Evolutionary conservation across 2,329 filamentous ascomycete species (phyloP).

Genomic region (Colletotrichum noveboracense): DNA sequence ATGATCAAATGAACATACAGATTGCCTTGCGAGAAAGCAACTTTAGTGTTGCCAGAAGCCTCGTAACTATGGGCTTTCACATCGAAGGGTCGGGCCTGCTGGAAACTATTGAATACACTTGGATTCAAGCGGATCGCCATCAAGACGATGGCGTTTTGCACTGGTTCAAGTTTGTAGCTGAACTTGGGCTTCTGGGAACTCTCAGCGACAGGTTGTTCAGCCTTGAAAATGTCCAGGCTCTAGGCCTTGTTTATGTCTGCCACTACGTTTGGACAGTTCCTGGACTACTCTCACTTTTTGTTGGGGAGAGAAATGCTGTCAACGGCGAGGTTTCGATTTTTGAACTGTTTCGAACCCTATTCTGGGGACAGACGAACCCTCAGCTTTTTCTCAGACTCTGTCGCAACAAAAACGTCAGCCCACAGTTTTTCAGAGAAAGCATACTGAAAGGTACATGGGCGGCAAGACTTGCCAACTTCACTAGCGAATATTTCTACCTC

Average conservation of each 20-base stretch:
- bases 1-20: not conserved
- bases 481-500: accelerated
- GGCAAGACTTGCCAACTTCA: accelerated
- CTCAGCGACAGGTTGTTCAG: not conserved
- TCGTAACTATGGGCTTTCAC: accelerated
- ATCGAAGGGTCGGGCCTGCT: not conserved
- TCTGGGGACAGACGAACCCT: accelerated
- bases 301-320: not conserved
- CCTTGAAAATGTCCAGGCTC: too few species aligned
- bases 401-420: not conserved
- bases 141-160: not conserved
- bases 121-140: too few species aligned
- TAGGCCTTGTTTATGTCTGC: too few species aligned
- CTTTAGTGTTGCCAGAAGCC: not conserved
- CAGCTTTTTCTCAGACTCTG: not conserved
- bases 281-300: not conserved
- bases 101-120: not conserved
- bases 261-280: not conserved
- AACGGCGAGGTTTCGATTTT: accelerated
- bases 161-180: not conserved
- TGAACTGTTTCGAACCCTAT: not conserved
- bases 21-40: accelerated
- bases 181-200: not conserved
- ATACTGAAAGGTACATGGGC: accelerated
- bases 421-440: not conserved